These are phyloP conservation scores for Aspergillus latus DNA, from an alignment of 2,329 filamentous ascomycete species.

Conservation along the genomic window DNA sequence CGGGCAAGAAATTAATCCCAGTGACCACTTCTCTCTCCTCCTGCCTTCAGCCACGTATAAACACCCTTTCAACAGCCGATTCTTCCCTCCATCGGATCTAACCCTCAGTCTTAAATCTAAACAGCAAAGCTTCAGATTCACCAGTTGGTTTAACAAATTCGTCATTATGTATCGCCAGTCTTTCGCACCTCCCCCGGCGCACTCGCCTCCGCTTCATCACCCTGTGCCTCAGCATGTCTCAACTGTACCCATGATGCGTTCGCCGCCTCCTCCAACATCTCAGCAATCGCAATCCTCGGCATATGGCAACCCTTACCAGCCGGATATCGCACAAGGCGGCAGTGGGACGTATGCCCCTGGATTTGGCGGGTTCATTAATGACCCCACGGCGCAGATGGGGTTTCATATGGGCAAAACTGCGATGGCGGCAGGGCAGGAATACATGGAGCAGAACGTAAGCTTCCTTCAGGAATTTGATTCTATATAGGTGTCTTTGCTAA, in stretches of 20 bases:
- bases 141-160: neutral
- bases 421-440: constrained; percentile 87
- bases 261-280: constrained; percentile 75
- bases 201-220: constrained; percentile 91
- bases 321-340: constrained; percentile 43
- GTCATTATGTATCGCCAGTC: constrained; percentile 75
- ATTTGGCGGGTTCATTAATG: constrained; percentile 92
- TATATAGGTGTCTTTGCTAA: neutral
- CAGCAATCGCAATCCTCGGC: constrained; percentile 63
- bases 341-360: constrained; percentile 52
- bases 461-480: neutral
- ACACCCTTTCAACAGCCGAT: constrained; percentile 10
- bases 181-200: constrained; percentile 72
- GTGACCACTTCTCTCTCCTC: neutral
- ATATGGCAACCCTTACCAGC: constrained; percentile 53
- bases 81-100: constrained; percentile 5
- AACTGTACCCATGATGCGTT: constrained; percentile 93
- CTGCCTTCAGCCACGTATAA: constrained; percentile 35
- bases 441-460: constrained; percentile 86
- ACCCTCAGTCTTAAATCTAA: constrained; percentile 13
- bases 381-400: constrained; percentile 91
- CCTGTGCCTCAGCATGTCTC: constrained; percentile 98
- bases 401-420: constrained; percentile 92
- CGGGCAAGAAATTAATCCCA: constrained; percentile 3
- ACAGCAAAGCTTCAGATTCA: neutral